Evolutionary conservation across 306 rosid genomes (phyloP).

Genomic region (Sicyos edulis): DNA sequence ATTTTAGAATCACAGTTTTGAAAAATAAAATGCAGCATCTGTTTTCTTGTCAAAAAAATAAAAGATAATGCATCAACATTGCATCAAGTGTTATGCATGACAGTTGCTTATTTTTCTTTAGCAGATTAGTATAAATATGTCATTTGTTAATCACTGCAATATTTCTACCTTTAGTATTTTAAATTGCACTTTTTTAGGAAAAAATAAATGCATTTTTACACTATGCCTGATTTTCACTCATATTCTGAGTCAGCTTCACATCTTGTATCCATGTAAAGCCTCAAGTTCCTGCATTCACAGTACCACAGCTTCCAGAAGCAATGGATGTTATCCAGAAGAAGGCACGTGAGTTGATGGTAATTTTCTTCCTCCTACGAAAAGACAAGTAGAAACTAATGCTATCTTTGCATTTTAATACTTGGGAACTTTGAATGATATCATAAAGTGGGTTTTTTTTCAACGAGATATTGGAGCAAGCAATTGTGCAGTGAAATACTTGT

Average conservation of each 20-base stretch:
- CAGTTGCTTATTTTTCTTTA: slow-evolving; percentile 10
- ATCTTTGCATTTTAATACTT: not conserved
- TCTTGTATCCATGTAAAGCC: slow-evolving; percentile 58
- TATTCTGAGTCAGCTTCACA: slow-evolving; percentile 44
- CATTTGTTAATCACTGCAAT: slow-evolving; percentile 20
- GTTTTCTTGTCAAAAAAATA: no score
- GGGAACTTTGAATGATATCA: slow-evolving; percentile 3
- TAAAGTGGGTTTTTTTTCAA: slow-evolving; percentile 4
- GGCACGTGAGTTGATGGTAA: slow-evolving; percentile 56
- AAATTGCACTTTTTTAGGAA: slow-evolving; percentile 22
- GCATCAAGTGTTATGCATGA: slow-evolving; percentile 11
- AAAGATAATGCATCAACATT: no score
- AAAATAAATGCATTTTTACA: not conserved
- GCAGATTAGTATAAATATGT: slow-evolving; percentile 13
- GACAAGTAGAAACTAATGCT: not conserved
- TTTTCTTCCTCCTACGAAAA: slow-evolving; percentile 23
- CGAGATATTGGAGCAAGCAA: slow-evolving; percentile 5
- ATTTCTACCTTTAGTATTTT: slow-evolving; percentile 31
- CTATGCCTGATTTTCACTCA: slow-evolving; percentile 25
- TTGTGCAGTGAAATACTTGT: not conserved
- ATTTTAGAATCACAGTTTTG: slow-evolving; percentile 27
- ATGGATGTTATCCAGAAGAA: slow-evolving; percentile 57
- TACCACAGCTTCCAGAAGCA: slow-evolving; percentile 70
- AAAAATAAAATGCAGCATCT: not conserved
- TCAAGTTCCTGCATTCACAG: slow-evolving; percentile 68